Conservation (phyloP, 1,284 basidiomycete genomes). For the Fomitiporia mediterranea region DNA sequence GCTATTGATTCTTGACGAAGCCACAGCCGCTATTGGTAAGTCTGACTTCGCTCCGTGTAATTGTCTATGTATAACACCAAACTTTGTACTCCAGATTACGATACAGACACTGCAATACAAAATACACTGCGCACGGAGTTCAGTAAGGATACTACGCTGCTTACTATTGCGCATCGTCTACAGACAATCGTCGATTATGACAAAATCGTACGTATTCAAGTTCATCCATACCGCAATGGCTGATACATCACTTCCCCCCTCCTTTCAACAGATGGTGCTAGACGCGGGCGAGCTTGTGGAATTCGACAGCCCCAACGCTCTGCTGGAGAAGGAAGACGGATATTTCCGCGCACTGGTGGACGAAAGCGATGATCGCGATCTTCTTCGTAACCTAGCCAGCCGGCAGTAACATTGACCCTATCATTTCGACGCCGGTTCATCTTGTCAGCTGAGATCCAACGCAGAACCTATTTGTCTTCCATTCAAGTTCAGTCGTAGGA, state of each 20-base stretch:
- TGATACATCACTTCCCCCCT: not conserved
- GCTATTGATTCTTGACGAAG: slow-evolving; percentile 33
- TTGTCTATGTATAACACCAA: slow-evolving; percentile 16
- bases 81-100: slow-evolving; percentile 16
- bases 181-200: slow-evolving; percentile 35
- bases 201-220: slow-evolving; percentile 24
- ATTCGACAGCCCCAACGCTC: slow-evolving; percentile 16
- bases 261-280: slow-evolving; percentile 31
- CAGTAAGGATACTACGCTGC: slow-evolving; percentile 28
- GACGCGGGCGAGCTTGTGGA: slow-evolving; percentile 31
- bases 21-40: slow-evolving; percentile 23
- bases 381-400: slow-evolving; percentile 21
- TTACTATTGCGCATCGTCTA: slow-evolving; percentile 34
- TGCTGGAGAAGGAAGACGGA: slow-evolving; percentile 12
- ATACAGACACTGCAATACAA: slow-evolving; percentile 22
- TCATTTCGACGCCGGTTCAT: no score
- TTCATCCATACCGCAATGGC: not conserved
- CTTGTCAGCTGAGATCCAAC: no score
- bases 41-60: slow-evolving; percentile 29
- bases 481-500: no score
- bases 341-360: slow-evolving; percentile 16
- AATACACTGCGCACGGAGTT: slow-evolving; percentile 21
- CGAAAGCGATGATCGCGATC: slow-evolving; percentile 16
- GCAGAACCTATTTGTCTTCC: no score
- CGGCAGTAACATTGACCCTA: no score